Percentiles rank a stretch among this genome's conserved stretches.
Conservation (phyloP, 2,329 filamentous ascomycete species). For the Monosporascus sp. region DNA sequence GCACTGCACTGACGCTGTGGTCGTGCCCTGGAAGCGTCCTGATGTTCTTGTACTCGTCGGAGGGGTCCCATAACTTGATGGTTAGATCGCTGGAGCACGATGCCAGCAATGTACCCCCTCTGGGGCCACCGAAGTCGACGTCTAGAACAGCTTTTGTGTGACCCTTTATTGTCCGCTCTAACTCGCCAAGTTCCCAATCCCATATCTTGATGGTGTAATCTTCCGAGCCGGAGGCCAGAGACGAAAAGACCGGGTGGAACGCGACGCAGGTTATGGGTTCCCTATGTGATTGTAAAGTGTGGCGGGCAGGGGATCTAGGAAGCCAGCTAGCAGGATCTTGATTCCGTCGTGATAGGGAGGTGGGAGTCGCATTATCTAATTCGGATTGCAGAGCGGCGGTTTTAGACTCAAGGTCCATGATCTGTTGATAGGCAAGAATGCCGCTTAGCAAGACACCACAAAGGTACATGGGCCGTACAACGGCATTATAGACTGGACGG, state of each 20-base stretch:
- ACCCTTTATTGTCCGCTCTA: slow-evolving; percentile 85
- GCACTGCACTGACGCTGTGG: slow-evolving; percentile 82
- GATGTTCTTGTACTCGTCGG: slow-evolving; percentile 92
- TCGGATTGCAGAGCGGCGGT: slow-evolving; percentile 71
- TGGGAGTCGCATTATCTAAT: slow-evolving; percentile 74
- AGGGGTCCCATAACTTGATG: slow-evolving; percentile 92
- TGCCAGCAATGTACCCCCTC: slow-evolving; percentile 71
- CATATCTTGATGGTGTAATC: slow-evolving; percentile 95
- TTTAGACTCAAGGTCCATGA: slow-evolving; percentile 85
- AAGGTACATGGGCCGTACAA: too few relatives aligned
- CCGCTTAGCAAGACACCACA: neutral
- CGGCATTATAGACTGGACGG: too few relatives aligned
- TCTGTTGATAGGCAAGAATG: slow-evolving; percentile 42
- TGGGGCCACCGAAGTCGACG: slow-evolving; percentile 83
- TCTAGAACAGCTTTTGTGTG: slow-evolving; percentile 86
- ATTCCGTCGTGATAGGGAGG: slow-evolving; percentile 70
- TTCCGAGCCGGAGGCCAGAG: slow-evolving; percentile 83
- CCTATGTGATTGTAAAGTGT: slow-evolving; percentile 79
- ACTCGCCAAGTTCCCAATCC: slow-evolving; percentile 92
- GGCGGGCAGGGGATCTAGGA: slow-evolving; percentile 73
- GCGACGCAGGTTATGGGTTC: slow-evolving; percentile 79
- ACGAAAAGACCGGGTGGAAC: slow-evolving; percentile 89
- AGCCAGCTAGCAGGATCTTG: slow-evolving; percentile 84
- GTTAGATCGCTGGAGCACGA: slow-evolving; percentile 86
- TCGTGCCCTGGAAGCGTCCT: slow-evolving; percentile 87